Evolutionary conservation across 2,329 filamentous ascomycete genomes (phyloP), one percentile per base, ranked within the genome.

Genomic region (Fusarium napiforme): DNA sequence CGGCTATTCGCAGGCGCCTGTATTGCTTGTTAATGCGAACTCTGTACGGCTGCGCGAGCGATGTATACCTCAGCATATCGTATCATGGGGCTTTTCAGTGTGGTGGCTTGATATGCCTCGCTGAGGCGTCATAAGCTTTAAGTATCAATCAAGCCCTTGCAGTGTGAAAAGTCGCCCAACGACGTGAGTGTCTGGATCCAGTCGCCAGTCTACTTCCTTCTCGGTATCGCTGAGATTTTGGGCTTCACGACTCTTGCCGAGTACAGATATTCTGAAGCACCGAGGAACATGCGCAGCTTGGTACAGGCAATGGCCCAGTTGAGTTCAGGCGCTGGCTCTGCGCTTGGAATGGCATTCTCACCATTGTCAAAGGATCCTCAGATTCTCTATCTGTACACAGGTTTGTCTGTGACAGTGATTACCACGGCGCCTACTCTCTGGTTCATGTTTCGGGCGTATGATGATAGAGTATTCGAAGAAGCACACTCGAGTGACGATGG

Each of bases 101-200:
- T 23, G 23, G 23, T 23, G 23, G 23, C 23, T 23, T 23, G 23
- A 23, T 23, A 23, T 23, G 23, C 23, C 23, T 23, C 23, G 23
- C 23, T 23, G 23, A 23, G 23, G 23, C 23, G 23, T 23, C 23
- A 23, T 23, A 23, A 23, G 23, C 23, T 23, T 23, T 23, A 23
- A 23, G 23, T 23, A 23, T 23, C 23, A 23, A 23, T 23, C 23
- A 23, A 60, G n/a, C 58, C 46, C 5, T 23, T 60, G 28, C 45
- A 60, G 28, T 60, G 58, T 9, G 37, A 53, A 42, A 53, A 36
- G 46, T 52, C 45, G 6, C 58, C 58, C 2, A 60, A 60, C 10
- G 58, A 60, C 14, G 37, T 60, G 16, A 60, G 58, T 53, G 58
- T 60, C n/a, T 60, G 58, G 46, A 42, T 60, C 1, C 58, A 60